Base-by-base conservation (phyloP, 495 filamentous ascomycete species). In the Neurospora sp. region DNA sequence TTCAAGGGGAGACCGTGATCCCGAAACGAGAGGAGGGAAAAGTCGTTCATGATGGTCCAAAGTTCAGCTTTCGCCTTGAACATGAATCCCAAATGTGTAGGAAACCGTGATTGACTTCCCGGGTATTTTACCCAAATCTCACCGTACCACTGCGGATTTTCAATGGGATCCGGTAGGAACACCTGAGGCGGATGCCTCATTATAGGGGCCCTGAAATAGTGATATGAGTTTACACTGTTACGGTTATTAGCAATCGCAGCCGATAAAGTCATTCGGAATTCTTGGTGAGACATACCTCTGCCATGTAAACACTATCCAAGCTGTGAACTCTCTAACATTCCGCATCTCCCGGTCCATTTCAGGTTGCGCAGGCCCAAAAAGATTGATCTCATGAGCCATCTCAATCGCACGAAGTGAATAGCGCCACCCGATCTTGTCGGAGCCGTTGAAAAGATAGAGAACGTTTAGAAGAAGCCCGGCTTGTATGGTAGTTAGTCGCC, bases 81-180 rank as follows among this genome's bases (percentile, higher is more conserved):
- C 2, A 77, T 39, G 44, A 70, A 69, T 7, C 78, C 80, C 71
- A 82, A 76, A 48, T 78, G 69, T 0, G 73, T 75, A 1, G 82
- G 77, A 20, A 77, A 72, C 10, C 75, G 62, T 8, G 73, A 72
- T 27, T 76, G 74, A 48, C 74, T 75, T 38, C 75, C 37, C 18
- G 83, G 82, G 69, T 83, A 84, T 16, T 70, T 77, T 20, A 84
- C 72, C 79, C 79, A 82, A 10, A 77, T 77, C 75, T 83, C 82
- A n/a, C 82, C 80, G 70, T 82, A 84, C 73, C 76, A 84, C 16
- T 78, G 14, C 0, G 79, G 75, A 41, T 81, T 71, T 18, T 72
- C n/a, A 7, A 48, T 9, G 1, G 81, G 81, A 54, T 82, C 75
- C 8, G 83, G 83, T 10, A 84, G 69, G 23, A 77, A 71, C 23